These are phyloP conservation scores for Fusarium xyrophilum DNA, from an alignment of 2,329 filamentous ascomycete genomes.

Conservation along the genomic window DNA sequence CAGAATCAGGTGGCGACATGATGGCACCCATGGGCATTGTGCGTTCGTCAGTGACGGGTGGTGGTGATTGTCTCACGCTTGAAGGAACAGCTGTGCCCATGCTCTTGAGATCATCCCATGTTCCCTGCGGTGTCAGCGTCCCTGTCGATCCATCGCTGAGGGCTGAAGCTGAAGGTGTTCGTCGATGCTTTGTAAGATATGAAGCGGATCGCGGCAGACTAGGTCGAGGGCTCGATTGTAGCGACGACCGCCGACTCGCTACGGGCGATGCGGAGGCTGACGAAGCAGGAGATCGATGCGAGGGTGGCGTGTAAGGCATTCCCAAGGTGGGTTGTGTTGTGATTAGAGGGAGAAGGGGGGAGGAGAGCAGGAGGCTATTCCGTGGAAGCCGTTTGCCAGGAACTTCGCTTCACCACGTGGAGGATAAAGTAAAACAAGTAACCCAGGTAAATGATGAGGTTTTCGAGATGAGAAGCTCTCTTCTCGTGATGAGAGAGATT, in stretches of 20 bases:
- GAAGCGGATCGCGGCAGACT: slow-evolving; percentile 69
- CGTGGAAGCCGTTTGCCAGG: slow-evolving; percentile 34
- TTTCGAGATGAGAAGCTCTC: slow-evolving; percentile 6
- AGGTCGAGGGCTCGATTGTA: slow-evolving; percentile 59
- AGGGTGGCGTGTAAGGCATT: slow-evolving; percentile 91
- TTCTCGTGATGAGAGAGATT: slow-evolving; percentile 17
- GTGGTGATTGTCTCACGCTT: slow-evolving; percentile 81
- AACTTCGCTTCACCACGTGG: slow-evolving; percentile 34
- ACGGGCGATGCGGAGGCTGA: slow-evolving; percentile 64
- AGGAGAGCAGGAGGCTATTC: slow-evolving; percentile 26
- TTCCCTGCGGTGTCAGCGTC: slow-evolving; percentile 57
- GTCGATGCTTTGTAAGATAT: slow-evolving; percentile 69
- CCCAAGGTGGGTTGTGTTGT: slow-evolving; percentile 46
- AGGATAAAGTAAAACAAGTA: slow-evolving; percentile 10
- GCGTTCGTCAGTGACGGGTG: slow-evolving; percentile 74
- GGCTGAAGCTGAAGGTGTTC: slow-evolving; percentile 58
- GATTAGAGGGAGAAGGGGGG: slow-evolving; percentile 12
- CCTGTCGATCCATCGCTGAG: slow-evolving; percentile 39
- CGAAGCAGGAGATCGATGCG: slow-evolving; percentile 67
- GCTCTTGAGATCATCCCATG: slow-evolving; percentile 57
- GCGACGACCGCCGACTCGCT: slow-evolving; percentile 65
- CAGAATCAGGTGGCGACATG: slow-evolving; percentile 90
- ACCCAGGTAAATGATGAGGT: slow-evolving; percentile 17
- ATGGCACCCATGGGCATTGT: slow-evolving; percentile 83
- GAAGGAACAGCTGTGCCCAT: slow-evolving; percentile 43